Evolutionary conservation across 345 rosid species (phyloP).

Genomic region (Boechera stricta): DNA sequence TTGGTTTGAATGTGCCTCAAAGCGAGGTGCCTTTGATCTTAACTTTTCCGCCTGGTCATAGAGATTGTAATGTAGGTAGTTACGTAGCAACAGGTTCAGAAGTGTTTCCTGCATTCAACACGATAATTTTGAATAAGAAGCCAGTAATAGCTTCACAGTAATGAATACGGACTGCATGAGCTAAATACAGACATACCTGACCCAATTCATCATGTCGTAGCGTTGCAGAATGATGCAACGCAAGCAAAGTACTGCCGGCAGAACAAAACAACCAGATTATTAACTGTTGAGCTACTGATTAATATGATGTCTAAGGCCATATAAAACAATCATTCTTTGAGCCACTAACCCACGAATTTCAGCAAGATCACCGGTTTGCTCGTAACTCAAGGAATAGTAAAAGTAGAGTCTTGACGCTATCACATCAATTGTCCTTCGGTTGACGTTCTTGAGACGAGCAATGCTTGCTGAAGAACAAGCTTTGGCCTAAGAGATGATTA

Average conservation of each 20-base stretch:
- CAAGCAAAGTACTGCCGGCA: constrained; percentile 70
- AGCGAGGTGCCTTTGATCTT: constrained; percentile 90
- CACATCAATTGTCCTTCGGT: constrained; percentile 85
- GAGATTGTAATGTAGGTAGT: constrained; percentile 84
- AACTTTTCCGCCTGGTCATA: constrained; percentile 96
- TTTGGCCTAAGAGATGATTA: constrained; percentile 67
- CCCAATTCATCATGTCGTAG: constrained; percentile 89
- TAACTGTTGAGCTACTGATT: constrained; percentile 8
- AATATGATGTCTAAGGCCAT: constrained; percentile 9
- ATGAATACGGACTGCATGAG: background rate
- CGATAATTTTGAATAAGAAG: background rate
- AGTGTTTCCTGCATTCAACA: constrained; percentile 80
- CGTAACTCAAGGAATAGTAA: constrained; percentile 86
- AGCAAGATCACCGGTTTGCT: constrained; percentile 84
- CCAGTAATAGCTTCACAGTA: constrained; percentile 35
- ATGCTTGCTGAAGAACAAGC: constrained; percentile 86
- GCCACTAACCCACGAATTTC: constrained; percentile 75
- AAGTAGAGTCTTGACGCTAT: constrained; percentile 81
- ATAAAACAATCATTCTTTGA: constrained; percentile 19
- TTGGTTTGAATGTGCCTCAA: constrained; percentile 96
- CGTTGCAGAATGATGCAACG: constrained; percentile 84
- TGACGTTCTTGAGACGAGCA: constrained; percentile 67
- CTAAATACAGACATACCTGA: constrained; percentile 59
- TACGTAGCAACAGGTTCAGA: constrained; percentile 75
- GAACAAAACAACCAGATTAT: constrained; percentile 8